Conservation (phyloP, 1,284 basidiomycete species). For the Flammula alnicola region DNA sequence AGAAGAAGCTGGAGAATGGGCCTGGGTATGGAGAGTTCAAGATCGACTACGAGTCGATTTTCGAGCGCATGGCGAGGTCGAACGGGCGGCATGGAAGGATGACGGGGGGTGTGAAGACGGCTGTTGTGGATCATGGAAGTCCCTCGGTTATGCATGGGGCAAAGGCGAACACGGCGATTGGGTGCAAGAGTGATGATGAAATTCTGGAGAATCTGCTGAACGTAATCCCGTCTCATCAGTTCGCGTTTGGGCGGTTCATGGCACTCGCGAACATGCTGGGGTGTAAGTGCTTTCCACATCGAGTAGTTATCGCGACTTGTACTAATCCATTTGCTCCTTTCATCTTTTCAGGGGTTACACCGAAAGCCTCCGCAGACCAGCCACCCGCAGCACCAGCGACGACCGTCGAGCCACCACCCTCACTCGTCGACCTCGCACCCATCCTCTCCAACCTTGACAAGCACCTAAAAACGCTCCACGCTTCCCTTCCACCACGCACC, state of each 20-base stretch:
- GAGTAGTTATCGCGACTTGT: not conserved
- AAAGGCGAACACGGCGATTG: constrained; percentile 76
- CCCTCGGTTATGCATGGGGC: constrained; percentile 80
- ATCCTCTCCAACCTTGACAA: constrained; percentile 57
- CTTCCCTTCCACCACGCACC: constrained; percentile 73
- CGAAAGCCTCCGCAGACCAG: constrained; percentile 47
- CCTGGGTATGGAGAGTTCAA: constrained; percentile 87
- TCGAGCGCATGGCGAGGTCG: constrained; percentile 76
- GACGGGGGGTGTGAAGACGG: constrained; percentile 55
- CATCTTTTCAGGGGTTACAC: constrained; percentile 56
- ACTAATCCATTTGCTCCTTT: constrained; percentile 6
- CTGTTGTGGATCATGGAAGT: constrained; percentile 86
- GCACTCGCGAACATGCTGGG: constrained; percentile 75
- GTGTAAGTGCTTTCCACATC: constrained; percentile 59
- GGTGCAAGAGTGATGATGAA: constrained; percentile 78
- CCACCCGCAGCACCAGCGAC: constrained; percentile 32
- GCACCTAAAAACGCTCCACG: constrained; percentile 67
- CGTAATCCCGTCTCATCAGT: constrained; percentile 70
- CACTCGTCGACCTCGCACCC: constrained; percentile 41
- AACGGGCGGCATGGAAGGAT: constrained; percentile 42
- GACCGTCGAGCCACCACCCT: constrained; percentile 30
- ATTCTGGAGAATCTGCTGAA: constrained; percentile 69
- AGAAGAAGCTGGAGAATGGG: constrained; percentile 80
- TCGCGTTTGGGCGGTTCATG: constrained; percentile 83
- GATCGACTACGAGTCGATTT: constrained; percentile 83